A percentile compares a stretch with the other conserved stretches of the same genome.
These are phyloP conservation scores for Penicillium nordicum DNA, from an alignment of 2,329 filamentous ascomycete species.

Conservation along the genomic window DNA sequence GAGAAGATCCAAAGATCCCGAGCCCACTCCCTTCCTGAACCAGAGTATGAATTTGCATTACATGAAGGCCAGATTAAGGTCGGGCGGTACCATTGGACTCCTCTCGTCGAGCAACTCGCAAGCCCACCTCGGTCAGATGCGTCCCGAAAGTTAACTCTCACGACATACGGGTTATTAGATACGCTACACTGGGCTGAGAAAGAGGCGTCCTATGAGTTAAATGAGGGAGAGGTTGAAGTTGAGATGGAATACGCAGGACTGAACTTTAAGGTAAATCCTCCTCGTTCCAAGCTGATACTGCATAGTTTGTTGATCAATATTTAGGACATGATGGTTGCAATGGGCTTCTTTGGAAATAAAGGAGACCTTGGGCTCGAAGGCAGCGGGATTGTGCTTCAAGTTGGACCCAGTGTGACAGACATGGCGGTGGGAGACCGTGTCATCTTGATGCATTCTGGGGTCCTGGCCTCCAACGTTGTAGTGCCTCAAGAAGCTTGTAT, in stretches of 20 bases:
- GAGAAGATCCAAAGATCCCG: slow-evolving; percentile 4
- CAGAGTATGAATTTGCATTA: slow-evolving; percentile 11
- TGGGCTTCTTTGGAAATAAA: slow-evolving; percentile 29
- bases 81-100: slow-evolving; percentile 10
- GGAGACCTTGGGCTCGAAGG: slow-evolving; percentile 32
- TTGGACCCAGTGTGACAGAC: slow-evolving; percentile 26
- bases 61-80: slow-evolving; percentile 9
- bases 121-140: not conserved
- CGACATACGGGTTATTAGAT: slow-evolving; percentile 9
- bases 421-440: slow-evolving; percentile 33
- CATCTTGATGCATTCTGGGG: slow-evolving; percentile 10
- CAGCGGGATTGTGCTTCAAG: slow-evolving; percentile 28
- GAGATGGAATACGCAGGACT: slow-evolving; percentile 15
- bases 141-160: slow-evolving; percentile 2
- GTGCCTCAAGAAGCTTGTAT: slow-evolving; percentile 2
- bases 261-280: slow-evolving; percentile 10
- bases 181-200: slow-evolving; percentile 4
- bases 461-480: slow-evolving; percentile 7
- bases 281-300: not conserved
- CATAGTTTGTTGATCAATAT: not conserved
- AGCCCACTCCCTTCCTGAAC: not conserved
- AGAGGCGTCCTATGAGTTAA: not conserved
- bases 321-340: slow-evolving; percentile 24
- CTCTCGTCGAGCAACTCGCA: slow-evolving; percentile 2
- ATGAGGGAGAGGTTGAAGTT: slow-evolving; percentile 8